Evolutionary conservation across 768 basidiomycete species (phyloP).

Genomic region (Auriscalpium microsporum): DNA sequence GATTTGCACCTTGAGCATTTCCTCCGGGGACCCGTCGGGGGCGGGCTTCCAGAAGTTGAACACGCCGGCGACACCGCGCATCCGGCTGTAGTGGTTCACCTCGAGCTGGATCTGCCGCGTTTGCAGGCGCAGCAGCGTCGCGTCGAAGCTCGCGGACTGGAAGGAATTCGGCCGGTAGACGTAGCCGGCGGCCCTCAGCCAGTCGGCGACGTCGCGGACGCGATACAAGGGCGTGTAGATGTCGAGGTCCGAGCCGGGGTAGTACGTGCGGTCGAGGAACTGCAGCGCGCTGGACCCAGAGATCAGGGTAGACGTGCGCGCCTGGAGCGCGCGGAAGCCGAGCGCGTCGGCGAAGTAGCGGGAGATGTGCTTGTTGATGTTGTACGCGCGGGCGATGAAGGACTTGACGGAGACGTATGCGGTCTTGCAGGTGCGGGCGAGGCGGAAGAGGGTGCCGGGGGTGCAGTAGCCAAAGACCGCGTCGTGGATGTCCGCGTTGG

Average conservation of each 20-base stretch:
- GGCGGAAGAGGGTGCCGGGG: conserved; percentile 11
- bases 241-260: conserved; percentile 43
- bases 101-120: neutral
- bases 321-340: conserved; percentile 36
- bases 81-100: neutral
- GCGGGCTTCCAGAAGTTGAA: neutral
- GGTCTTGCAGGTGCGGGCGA: conserved; percentile 9
- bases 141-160: conserved; percentile 9
- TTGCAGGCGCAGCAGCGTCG: neutral
- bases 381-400: conserved; percentile 24
- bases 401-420: conserved; percentile 8
- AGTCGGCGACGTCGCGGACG: conserved; percentile 26
- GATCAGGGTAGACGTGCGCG: conserved; percentile 36
- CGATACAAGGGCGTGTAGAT: conserved; percentile 33
- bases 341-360: conserved; percentile 28
- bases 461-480: conserved; percentile 8
- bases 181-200: conserved; percentile 29
- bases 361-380: conserved; percentile 27
- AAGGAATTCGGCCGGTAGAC: conserved; percentile 14
- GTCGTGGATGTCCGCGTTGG: conserved; percentile 9
- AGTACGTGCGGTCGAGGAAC: conserved; percentile 37
- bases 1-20: conserved; percentile 27
- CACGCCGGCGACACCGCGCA: neutral
- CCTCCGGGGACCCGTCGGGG: neutral
- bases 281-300: conserved; percentile 49